Evolutionary conservation across 108 stramenopile genomes (phyloP).

Genomic region (Skeletonema grethae): DNA sequence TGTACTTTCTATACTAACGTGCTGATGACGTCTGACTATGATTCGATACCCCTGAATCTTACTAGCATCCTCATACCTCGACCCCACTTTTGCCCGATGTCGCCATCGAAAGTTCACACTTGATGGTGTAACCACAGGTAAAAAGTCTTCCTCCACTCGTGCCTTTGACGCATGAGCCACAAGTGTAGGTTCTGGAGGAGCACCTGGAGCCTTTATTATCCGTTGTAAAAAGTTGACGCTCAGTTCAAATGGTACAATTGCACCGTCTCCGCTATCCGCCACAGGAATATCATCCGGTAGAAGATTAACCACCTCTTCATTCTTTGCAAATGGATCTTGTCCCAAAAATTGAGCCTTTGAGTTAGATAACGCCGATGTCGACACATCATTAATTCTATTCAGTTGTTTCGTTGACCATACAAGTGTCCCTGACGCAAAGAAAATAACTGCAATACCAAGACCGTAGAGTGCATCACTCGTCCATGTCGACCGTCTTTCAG

Average conservation of each 20-base stretch:
- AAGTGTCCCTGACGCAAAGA: neutral
- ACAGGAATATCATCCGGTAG: neutral
- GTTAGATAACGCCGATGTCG: neutral
- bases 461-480: neutral
- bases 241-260: conserved; percentile 29
- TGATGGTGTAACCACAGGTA: conserved; percentile 26
- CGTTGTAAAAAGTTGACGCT: conserved; percentile 32
- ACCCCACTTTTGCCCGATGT: conserved; percentile 28
- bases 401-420: neutral
- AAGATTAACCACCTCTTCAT: neutral
- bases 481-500: neutral
- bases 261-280: conserved; percentile 6
- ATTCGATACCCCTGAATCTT: conserved; percentile 21
- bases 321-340: neutral
- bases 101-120: conserved; percentile 35
- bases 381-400: neutral
- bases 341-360: conserved; percentile 2
- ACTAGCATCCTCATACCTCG: conserved; percentile 16
- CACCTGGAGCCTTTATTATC: conserved; percentile 35
- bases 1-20: too few relatives aligned
- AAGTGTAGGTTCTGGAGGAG: conserved; percentile 19
- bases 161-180: conserved; percentile 3
- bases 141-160: conserved; percentile 23
- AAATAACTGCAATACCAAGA: neutral
- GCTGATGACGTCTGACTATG: conserved; percentile 1